Evolutionary conservation across 441 rosid genomes (phyloP).

Genomic region (Populus hybrid): DNA sequence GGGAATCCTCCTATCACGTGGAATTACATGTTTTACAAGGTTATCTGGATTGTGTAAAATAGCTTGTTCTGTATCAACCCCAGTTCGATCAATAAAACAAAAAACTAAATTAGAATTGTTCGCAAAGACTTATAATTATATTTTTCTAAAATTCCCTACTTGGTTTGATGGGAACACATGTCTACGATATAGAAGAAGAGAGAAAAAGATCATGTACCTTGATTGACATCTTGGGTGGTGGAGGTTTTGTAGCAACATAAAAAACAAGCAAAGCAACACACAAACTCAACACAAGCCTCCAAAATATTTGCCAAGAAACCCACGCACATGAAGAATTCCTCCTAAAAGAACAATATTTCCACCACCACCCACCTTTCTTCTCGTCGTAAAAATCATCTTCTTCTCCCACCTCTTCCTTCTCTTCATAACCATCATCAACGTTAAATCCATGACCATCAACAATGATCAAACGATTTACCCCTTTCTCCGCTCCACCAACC

Average conservation of each 20-base stretch:
- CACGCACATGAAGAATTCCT: slow-evolving; percentile 50
- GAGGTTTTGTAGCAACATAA: slow-evolving; percentile 75
- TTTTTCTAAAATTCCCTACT: too few species aligned
- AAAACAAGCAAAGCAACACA: slow-evolving; percentile 73
- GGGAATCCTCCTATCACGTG: background rate
- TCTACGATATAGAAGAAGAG: background rate
- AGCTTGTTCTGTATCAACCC: background rate
- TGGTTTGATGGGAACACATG: background rate
- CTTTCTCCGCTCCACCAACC: slow-evolving; percentile 8
- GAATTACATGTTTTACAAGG: background rate
- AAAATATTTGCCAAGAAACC: slow-evolving; percentile 59
- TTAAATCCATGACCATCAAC: slow-evolving; percentile 23
- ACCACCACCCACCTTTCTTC: slow-evolving; percentile 40
- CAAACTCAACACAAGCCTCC: slow-evolving; percentile 76
- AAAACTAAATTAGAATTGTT: background rate
- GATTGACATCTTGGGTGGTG: slow-evolving; percentile 57
- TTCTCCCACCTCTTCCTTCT: slow-evolving; percentile 17
- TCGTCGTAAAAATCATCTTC: slow-evolving; percentile 22
- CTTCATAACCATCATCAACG: slow-evolving; percentile 8
- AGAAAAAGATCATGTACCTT: slow-evolving; percentile 39
- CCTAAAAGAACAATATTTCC: slow-evolving; percentile 49
- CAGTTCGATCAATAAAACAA: background rate
- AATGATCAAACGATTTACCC: slow-evolving; percentile 41
- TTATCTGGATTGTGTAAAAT: background rate
- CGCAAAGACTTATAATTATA: background rate